Evolutionary conservation across 495 filamentous ascomycete genomes (phyloP), one percentile per base, ranked within the genome.

Genomic region (Tuber calosporum): DNA sequence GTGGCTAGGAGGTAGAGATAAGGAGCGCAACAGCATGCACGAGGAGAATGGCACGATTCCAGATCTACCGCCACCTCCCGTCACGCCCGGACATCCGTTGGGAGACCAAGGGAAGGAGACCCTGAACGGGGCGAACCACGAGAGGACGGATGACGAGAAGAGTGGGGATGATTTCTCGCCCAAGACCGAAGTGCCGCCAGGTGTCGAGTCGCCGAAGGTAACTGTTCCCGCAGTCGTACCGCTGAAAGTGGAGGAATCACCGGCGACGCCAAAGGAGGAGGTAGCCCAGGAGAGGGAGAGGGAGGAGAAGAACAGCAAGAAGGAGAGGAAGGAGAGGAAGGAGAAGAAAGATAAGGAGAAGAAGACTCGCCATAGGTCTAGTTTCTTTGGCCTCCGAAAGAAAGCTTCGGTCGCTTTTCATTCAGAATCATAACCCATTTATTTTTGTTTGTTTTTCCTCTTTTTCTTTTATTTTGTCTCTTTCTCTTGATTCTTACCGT

Each of bases 91-190:
- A 13, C 30, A 67, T 36, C 77, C 77, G 58, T 36, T 74, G 26
- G 38, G 43, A 4, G 66, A 70, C 4, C 88, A 88, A 34, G 89
- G 90, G 37, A 94, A 90, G 77, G 90, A 91, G 48, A 85, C 84
- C 71, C 86, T 88, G 72, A 90, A 89, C 75, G 91, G 91, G 41
- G 79, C 86, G 17, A 88, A 91, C 37, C 83, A 84, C 58, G 85
- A 85, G 74, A 80, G 82, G 34, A 77, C 80, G 43, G 84, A 86
- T 39, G 76, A 77, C 22, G 75, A 34, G 48, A 67, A 26, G 15
- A 37, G 26, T 48, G n/a, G 68, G 30, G 45, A 67, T 22, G 69
- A 38, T 26, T 38, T 34, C 73, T 39, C 17, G 11, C 20, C 68
- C 72, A n/a, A n/a, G 20, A 26, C 37, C 37, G 38, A 45, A 36